A percentile compares a stretch with the other conserved stretches of the same genome.
Evolutionary conservation across 768 basidiomycete genomes (phyloP).

Genomic region (Exidia glandulosa): DNA sequence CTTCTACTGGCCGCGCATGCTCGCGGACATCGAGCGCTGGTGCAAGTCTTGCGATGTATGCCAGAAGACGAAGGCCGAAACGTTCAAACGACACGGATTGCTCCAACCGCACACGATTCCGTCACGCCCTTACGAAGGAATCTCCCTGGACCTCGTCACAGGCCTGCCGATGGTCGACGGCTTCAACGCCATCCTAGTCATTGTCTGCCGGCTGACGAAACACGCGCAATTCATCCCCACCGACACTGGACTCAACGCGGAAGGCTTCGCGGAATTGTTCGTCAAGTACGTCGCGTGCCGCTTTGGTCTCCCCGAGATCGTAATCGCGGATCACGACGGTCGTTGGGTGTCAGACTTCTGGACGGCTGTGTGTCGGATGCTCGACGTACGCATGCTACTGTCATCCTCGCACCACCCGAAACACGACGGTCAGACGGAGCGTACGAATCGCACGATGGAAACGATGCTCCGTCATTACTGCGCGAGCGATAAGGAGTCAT

Average conservation of each 20-base stretch:
- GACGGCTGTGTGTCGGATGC: neutral
- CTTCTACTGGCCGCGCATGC: constrained; percentile 7
- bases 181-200: constrained; percentile 26
- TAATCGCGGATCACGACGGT: constrained; percentile 4
- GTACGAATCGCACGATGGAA: constrained; percentile 17
- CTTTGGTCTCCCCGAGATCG: constrained; percentile 3
- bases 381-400: neutral
- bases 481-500: constrained; percentile 18
- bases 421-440: constrained; percentile 28
- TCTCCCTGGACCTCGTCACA: constrained; percentile 5
- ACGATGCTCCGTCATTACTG: constrained; percentile 6
- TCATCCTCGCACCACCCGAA: constrained; percentile 30
- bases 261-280: neutral
- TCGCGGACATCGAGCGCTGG: neutral
- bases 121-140: constrained; percentile 3
- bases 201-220: constrained; percentile 30
- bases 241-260: neutral
- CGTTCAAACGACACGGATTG: constrained; percentile 1
- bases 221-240: constrained; percentile 32
- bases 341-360: constrained; percentile 6
- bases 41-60: constrained; percentile 7
- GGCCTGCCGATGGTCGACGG: constrained; percentile 26
- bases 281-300: neutral
- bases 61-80: constrained; percentile 5
- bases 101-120: constrained; percentile 8